phyloP scores from a whole-genome alignment of 257 asterid genomes.

The Lycium barbarum region DNA sequence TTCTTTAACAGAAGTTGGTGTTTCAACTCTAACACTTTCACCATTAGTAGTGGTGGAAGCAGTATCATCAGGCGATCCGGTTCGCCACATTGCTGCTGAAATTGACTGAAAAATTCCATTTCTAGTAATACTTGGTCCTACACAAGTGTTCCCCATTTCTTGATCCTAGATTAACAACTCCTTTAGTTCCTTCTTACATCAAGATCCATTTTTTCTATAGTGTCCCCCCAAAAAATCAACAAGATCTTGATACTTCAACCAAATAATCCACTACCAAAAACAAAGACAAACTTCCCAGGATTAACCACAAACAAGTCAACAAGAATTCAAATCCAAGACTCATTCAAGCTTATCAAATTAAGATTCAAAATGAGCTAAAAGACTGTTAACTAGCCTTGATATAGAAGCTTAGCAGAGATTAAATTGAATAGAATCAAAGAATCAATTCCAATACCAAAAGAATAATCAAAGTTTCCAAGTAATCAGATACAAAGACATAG shows the following conservation, averaged over 20 bases:
- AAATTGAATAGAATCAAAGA: background rate
- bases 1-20: constrained; percentile 28
- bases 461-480: constrained; percentile 20
- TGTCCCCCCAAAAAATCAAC: background rate
- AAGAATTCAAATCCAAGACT: background rate
- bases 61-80: constrained; percentile 26
- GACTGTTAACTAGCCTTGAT: background rate
- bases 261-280: constrained; percentile 16
- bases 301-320: constrained; percentile 22
- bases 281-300: background rate
- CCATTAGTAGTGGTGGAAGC: constrained; percentile 30
- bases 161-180: background rate
- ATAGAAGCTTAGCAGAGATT: background rate
- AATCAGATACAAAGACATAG: background rate
- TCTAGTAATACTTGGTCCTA: constrained; percentile 35
- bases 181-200: background rate
- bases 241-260: constrained; percentile 11
- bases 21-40: constrained; percentile 28
- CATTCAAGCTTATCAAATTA: background rate
- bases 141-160: constrained; percentile 36
- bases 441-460: background rate
- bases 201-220: background rate
- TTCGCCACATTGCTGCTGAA: constrained; percentile 38
- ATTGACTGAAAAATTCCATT: constrained; percentile 38
- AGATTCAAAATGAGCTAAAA: background rate